These are phyloP conservation scores for Neoascochyta sp. DNA, from an alignment of 2,329 filamentous ascomycete species.

Conservation along the genomic window DNA sequence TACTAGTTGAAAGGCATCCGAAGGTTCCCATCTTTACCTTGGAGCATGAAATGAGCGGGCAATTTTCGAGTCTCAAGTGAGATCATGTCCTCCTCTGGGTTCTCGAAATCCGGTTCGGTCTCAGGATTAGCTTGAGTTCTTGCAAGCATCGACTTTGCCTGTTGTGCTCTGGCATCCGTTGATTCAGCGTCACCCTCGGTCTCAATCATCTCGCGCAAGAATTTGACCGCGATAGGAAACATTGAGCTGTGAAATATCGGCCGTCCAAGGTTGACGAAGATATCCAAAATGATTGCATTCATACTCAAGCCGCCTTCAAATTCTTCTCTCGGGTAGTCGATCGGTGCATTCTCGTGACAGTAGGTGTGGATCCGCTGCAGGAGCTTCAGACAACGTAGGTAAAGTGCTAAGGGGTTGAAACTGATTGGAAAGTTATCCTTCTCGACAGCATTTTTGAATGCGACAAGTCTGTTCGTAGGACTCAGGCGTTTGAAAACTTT, in stretches of 20 bases:
- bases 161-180: too few relatives aligned
- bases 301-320: conserved; percentile 1
- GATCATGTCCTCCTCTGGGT: too few relatives aligned
- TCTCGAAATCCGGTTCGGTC: too few relatives aligned
- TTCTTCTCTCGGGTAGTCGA: conserved; percentile 6
- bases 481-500: too few relatives aligned
- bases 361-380: conserved; percentile 4
- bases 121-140: too few relatives aligned
- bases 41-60: too few relatives aligned
- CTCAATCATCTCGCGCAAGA: conserved; percentile 1
- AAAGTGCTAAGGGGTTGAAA: conserved; percentile 7
- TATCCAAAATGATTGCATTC: conserved; percentile 3
- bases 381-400: conserved; percentile 3
- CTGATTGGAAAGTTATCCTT: conserved; percentile 6
- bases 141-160: too few relatives aligned
- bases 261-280: conserved; percentile 3
- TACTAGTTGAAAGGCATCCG: too few relatives aligned
- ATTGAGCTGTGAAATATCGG: conserved; percentile 1
- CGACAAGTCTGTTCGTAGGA: conserved; percentile 1
- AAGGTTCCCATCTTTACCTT: too few relatives aligned
- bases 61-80: too few relatives aligned
- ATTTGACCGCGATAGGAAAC: conserved; percentile 3
- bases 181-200: too few relatives aligned
- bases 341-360: conserved; percentile 6
- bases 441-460: conserved; percentile 7